Evolutionary conservation across 1,284 basidiomycete species (phyloP).

Genomic region (Heterobasidion irregulare): DNA sequence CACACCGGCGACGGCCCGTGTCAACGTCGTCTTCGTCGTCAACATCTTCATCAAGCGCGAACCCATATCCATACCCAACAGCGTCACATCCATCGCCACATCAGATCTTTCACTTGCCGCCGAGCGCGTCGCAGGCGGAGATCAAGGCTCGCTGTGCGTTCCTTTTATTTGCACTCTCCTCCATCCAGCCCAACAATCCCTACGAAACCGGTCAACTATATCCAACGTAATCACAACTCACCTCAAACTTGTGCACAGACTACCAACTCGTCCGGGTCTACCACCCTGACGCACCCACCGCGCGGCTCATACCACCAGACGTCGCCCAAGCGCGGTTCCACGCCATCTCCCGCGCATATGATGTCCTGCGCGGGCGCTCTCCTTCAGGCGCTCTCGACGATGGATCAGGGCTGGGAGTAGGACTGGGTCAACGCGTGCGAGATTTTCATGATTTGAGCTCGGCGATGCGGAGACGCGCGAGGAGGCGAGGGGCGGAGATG

Average conservation of each 20-base stretch:
- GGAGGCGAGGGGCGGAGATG: slow-evolving; percentile 29
- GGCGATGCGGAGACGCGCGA: slow-evolving; percentile 28
- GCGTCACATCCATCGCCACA: slow-evolving; percentile 50
- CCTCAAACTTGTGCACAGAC: slow-evolving; percentile 29
- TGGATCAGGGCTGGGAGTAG: background rate
- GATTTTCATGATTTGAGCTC: slow-evolving; percentile 21
- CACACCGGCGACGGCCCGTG: background rate
- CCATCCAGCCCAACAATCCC: background rate
- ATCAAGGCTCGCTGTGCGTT: slow-evolving; percentile 60
- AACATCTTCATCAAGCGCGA: slow-evolving; percentile 9
- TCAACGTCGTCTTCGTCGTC: background rate
- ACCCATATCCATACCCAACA: slow-evolving; percentile 48
- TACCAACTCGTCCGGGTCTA: slow-evolving; percentile 65
- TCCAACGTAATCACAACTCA: background rate
- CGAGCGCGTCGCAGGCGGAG: slow-evolving; percentile 42
- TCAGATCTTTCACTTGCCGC: slow-evolving; percentile 61
- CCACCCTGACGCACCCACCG: slow-evolving; percentile 57
- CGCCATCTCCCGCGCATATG: slow-evolving; percentile 52
- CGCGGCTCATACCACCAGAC: slow-evolving; percentile 34
- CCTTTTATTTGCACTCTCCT: background rate
- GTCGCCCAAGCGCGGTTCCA: slow-evolving; percentile 53
- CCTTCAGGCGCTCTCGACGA: slow-evolving; percentile 16
- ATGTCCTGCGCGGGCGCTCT: slow-evolving; percentile 37
- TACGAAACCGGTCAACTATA: background rate
- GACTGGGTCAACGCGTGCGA: slow-evolving; percentile 21